Evolutionary conservation across 129 eudicot genomes (phyloP), one percentile per base, ranked within the genome.

Genomic region (Solidago caesia): DNA sequence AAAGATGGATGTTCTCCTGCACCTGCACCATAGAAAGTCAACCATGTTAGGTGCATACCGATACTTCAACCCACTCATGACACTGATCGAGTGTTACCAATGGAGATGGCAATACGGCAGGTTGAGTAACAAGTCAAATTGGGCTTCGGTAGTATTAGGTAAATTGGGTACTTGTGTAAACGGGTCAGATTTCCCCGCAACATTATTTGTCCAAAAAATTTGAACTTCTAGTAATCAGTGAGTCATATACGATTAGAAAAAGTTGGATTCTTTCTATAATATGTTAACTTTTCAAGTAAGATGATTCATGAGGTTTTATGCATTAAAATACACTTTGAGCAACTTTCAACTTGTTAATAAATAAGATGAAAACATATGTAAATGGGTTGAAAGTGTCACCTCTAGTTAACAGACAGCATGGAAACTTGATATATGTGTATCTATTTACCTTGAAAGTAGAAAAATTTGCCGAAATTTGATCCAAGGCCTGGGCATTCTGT

Each of bases 1-100:
- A 71, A 53, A 90, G 87, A 77, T 68, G 65, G 58, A 85, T 45
- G 84, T 90, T 90, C 77, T 90, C 90, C 5, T 85, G 82, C 61
- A 87, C 52, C 92, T 87, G 83, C 74, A 64, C 29, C 59, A 42
- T 52, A 66, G 45, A 44, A 64, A 60, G 9, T 65, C 7, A 14
- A 70, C 70, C 70, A 29, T 46, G 16, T 68, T 16, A 76, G 29
- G 49, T 25, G 15, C 52, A 65, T n/a, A 52, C 5, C 42, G 41
- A 15, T 10, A 71, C 21, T 53, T 59, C 11, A 1, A 33, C 39
- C 39, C 39, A 33, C 39, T 0, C 39, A 3, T 33, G 39, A 33
- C 39, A 33, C 39, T 33, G 39, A 33, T 2, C 39, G 39, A 33
- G 39, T 33, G 39, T 33, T 8, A n/a, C 21, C 4, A 67, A 11